These are phyloP conservation scores for Pseudogymnoascus sp. DNA, from an alignment of 2,329 filamentous ascomycete species.

Conservation along the genomic window DNA sequence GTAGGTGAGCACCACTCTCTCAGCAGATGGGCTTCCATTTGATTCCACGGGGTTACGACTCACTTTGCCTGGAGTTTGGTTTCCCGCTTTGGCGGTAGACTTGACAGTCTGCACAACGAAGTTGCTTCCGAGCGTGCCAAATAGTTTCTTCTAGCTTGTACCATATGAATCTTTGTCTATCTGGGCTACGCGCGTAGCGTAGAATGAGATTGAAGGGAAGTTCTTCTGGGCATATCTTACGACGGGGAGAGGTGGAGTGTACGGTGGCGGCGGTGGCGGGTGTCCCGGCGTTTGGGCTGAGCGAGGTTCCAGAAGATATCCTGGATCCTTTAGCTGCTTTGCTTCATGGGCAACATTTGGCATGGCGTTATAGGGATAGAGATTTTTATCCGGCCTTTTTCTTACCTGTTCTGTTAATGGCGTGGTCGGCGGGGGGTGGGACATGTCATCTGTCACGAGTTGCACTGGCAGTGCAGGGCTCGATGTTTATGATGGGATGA, in stretches of 20 bases:
- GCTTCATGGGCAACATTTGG: constrained; percentile 18
- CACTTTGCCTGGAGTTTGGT: constrained; percentile 18
- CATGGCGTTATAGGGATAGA: constrained; percentile 14
- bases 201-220: constrained; percentile 21
- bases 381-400: not conserved
- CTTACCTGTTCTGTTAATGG: constrained; percentile 8
- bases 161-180: constrained; percentile 26
- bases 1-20: constrained; percentile 16
- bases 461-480: constrained; percentile 12
- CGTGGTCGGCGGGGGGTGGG: constrained; percentile 12
- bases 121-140: constrained; percentile 20
- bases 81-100: constrained; percentile 18
- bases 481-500: constrained; percentile 15
- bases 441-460: constrained; percentile 10
- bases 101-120: constrained; percentile 22
- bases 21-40: constrained; percentile 22
- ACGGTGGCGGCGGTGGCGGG: constrained; percentile 17
- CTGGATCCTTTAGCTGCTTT: constrained; percentile 22
- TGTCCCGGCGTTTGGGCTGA: not conserved
- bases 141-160: constrained; percentile 28
- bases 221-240: constrained; percentile 20
- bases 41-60: constrained; percentile 28
- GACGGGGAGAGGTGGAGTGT: constrained; percentile 20
- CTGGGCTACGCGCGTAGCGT: constrained; percentile 21
- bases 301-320: constrained; percentile 3